Evolutionary conservation across 441 rosid species (phyloP), one percentile per base, ranked within the genome.

Genomic region (Erodium chrysanthum): DNA sequence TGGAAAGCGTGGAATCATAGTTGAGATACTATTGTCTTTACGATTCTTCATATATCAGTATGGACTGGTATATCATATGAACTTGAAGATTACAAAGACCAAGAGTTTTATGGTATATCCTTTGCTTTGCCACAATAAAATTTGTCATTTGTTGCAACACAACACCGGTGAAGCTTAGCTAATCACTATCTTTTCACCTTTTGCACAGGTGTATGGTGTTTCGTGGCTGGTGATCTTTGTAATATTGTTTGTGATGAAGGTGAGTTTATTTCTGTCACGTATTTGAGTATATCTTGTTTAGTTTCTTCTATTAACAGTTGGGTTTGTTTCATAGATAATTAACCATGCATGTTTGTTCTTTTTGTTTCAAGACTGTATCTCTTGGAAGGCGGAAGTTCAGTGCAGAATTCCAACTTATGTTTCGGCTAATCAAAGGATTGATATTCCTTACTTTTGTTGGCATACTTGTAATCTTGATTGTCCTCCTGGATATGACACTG

Each of bases 191-290:
- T 68, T 68, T 70, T 65, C 11, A 8, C 31, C 10, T 79, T 52
- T 64, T 22, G 72, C 61, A 22, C 80, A 94, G 99, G 91, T 95
- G 60, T 95, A 95, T 50, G 99, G 97, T 22, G 60, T 86, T 68
- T 94, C 99, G 17, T 94, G 99, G 99, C 86, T 90, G 70, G 97
- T 94, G 75, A 94, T 94, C 71, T 79, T 94, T 70, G 65, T 91
- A 66, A 75, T 94, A 73, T 74, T 94, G 84, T 90, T 88, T 64
- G 92, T 95, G 64, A 92, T 95, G 99, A 95, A 95, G 97, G 99
- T 94, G 27, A 61, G 84, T 74, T 52, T 11, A 20, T 60, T 66
- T 67, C 27, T 65, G 70, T 15, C 9, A 56, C 8, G 61, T 15
- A 27, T 63, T 14, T 14, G 65, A 48, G 54, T 37, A 7, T 37